Conservation (phyloP, 2,329 filamentous ascomycete species). For the Aureobasidium sp. region DNA sequence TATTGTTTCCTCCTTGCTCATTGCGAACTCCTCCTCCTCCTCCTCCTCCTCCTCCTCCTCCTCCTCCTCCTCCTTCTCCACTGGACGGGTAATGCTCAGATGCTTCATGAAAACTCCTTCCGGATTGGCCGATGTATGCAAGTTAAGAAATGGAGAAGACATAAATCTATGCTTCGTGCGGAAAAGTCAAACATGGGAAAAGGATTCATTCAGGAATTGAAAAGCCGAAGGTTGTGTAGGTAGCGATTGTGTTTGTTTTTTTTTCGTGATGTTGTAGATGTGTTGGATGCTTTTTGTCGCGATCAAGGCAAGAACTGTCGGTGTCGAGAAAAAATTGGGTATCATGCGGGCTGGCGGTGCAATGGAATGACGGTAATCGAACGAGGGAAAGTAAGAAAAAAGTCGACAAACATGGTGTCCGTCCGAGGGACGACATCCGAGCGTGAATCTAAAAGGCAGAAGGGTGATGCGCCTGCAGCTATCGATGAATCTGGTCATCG, state of each 20-base stretch:
- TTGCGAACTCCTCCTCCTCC: too few species aligned
- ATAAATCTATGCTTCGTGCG: neutral
- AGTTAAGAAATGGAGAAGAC: neutral
- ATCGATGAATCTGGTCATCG: neutral
- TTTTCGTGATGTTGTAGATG: neutral
- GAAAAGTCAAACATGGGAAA: neutral
- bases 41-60: too few species aligned
- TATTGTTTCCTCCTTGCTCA: neutral
- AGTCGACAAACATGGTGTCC: neutral
- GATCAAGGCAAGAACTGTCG: neutral
- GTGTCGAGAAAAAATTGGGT: neutral
- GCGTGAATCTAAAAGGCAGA: neutral
- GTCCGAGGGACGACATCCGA: neutral
- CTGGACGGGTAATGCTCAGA: neutral
- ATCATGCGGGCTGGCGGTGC: conserved; percentile 11
- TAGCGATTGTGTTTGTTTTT: neutral
- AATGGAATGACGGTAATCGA: neutral
- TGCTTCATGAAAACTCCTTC: neutral
- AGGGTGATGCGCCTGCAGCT: neutral
- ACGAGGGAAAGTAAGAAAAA: neutral
- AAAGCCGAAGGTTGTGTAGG: neutral
- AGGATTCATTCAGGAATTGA: neutral
- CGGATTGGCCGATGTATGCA: neutral
- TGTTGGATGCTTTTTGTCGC: neutral
- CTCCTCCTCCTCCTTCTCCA: too few species aligned